These are phyloP conservation scores for Sonneratia caseolaris DNA, from an alignment of 345 rosid genomes.

Conservation along the genomic window DNA sequence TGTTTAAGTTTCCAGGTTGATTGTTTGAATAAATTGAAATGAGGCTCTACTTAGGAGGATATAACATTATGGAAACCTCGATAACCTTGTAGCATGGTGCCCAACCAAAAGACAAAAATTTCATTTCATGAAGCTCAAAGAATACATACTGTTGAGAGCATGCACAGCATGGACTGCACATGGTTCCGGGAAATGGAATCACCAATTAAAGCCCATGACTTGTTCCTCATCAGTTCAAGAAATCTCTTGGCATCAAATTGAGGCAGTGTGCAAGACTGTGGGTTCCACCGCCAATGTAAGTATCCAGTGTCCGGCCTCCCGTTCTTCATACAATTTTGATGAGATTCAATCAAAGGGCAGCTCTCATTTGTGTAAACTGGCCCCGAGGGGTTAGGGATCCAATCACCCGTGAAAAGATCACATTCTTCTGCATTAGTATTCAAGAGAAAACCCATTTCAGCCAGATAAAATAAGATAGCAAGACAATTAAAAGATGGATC, in stretches of 20 bases:
- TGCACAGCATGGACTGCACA: slow-evolving; percentile 8
- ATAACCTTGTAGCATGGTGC: background rate
- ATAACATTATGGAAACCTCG: background rate
- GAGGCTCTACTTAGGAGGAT: background rate
- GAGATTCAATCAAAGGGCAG: slow-evolving; percentile 63
- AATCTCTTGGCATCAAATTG: slow-evolving; percentile 49
- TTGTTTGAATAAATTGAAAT: background rate
- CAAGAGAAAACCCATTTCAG: slow-evolving; percentile 1
- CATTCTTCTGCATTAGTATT: slow-evolving; percentile 43
- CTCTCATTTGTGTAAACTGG: slow-evolving; percentile 66
- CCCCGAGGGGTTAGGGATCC: slow-evolving; percentile 69
- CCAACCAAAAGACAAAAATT: background rate
- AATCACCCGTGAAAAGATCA: slow-evolving; percentile 67
- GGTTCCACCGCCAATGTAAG: slow-evolving; percentile 87
- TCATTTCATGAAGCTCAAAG: background rate
- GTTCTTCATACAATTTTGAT: slow-evolving; percentile 85
- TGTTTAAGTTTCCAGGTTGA: background rate
- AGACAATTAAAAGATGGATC: slow-evolving; percentile 4
- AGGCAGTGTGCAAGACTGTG: slow-evolving; percentile 61
- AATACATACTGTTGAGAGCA: slow-evolving; percentile 6
- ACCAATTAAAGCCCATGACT: slow-evolving; percentile 5
- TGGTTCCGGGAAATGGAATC: slow-evolving; percentile 6
- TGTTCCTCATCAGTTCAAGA: slow-evolving; percentile 8
- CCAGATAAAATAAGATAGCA: background rate
- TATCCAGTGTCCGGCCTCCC: slow-evolving; percentile 76